phyloP scores from a whole-genome alignment of 208 protist species.

The Acanthamoeba healyi region DNA sequence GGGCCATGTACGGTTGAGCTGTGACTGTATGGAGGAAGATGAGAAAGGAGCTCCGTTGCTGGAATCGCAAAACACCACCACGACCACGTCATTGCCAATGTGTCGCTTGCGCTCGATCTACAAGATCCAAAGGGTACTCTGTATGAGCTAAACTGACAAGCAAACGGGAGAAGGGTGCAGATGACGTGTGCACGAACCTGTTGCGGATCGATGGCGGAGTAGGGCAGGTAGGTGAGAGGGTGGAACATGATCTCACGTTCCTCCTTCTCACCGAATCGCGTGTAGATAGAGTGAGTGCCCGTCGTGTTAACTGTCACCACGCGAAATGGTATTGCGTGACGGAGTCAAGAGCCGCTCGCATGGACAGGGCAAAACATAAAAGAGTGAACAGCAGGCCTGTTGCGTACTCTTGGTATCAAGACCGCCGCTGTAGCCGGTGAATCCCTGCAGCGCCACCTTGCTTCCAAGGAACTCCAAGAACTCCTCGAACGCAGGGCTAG shows the following conservation, averaged over 20 bases:
- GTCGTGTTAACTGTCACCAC: constrained; percentile 26
- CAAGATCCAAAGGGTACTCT: neutral
- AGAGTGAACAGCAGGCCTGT: neutral
- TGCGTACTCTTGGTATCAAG: constrained; percentile 77
- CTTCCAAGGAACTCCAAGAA: constrained; percentile 78
- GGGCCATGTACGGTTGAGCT: constrained; percentile 2
- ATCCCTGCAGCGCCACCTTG: constrained; percentile 69
- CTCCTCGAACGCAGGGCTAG: constrained; percentile 73
- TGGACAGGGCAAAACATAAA: neutral
- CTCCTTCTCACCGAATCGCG: neutral
- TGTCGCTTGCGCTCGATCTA: constrained; percentile 45
- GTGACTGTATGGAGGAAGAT: constrained; percentile 16
- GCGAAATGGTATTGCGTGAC: too few relatives aligned
- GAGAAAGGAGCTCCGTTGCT: neutral
- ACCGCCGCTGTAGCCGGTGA: constrained; percentile 77
- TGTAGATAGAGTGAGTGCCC: constrained; percentile 59
- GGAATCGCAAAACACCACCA: constrained; percentile 7
- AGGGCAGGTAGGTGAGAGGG: constrained; percentile 52
- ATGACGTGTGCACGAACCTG: neutral
- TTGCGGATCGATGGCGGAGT: constrained; percentile 11
- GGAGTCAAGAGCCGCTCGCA: neutral
- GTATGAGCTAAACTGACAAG: neutral
- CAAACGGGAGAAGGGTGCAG: neutral
- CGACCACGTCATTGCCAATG: constrained; percentile 41
- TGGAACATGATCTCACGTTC: constrained; percentile 70